Evolutionary conservation across 2,329 filamentous ascomycete genomes (phyloP).

Genomic region (Tolypocladium tropicale): DNA sequence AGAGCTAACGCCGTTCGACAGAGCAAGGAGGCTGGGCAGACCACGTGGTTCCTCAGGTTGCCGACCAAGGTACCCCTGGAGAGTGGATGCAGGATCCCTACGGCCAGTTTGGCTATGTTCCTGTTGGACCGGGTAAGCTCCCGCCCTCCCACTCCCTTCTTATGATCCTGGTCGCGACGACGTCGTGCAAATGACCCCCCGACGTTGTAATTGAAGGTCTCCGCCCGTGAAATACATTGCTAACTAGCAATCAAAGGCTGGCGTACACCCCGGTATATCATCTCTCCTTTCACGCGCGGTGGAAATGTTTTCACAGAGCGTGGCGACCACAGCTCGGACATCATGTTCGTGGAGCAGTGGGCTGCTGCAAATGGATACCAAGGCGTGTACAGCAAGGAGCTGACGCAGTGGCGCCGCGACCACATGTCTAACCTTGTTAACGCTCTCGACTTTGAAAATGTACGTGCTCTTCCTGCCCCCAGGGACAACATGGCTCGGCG

Average conservation of each 20-base stretch:
- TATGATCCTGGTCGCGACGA: too few species aligned
- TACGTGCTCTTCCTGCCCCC: slow-evolving; percentile 2
- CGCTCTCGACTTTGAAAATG: slow-evolving; percentile 29
- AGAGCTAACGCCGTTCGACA: slow-evolving; percentile 7
- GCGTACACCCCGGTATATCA: slow-evolving; percentile 40
- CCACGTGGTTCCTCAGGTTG: slow-evolving; percentile 37
- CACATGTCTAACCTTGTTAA: slow-evolving; percentile 20
- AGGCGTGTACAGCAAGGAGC: slow-evolving; percentile 17
- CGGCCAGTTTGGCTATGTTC: slow-evolving; percentile 8
- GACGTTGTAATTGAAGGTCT: neutral
- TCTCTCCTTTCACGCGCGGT: slow-evolving; percentile 44
- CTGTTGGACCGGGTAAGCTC: slow-evolving; percentile 17
- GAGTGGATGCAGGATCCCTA: slow-evolving; percentile 38
- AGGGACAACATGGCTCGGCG: neutral
- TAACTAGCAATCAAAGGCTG: slow-evolving; percentile 16
- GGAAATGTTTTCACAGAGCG: slow-evolving; percentile 42
- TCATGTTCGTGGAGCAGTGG: slow-evolving; percentile 41
- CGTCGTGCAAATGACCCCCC: neutral
- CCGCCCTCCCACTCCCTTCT: neutral
- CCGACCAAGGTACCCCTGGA: slow-evolving; percentile 33
- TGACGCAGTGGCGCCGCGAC: slow-evolving; percentile 15
- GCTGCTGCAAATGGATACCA: slow-evolving; percentile 17
- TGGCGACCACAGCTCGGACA: slow-evolving; percentile 42
- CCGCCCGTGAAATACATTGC: neutral
- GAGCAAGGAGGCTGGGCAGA: slow-evolving; percentile 45